Evolutionary conservation across 805 yeast genomes (phyloP).

Genomic region (Spathaspora arborariae): DNA sequence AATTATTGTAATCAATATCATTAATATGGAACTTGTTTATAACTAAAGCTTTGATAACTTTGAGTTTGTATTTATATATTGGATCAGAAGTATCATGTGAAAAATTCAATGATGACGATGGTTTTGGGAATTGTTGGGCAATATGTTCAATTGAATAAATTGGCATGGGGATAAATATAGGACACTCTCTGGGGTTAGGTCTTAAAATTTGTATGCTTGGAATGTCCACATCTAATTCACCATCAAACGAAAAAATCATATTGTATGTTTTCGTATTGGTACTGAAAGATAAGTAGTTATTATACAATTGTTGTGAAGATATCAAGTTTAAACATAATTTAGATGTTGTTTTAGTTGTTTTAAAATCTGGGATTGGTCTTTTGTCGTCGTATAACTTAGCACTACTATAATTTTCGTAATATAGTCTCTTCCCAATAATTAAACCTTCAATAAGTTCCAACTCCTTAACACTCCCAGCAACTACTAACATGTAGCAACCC

Average conservation of each 20-base stretch:
- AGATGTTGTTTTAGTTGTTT: constrained; percentile 11
- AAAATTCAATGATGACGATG: constrained; percentile 13
- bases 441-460: constrained; percentile 76
- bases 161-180: constrained; percentile 34
- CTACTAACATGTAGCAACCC: constrained; percentile 32
- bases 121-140: constrained; percentile 17
- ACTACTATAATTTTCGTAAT: constrained; percentile 66
- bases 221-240: constrained; percentile 24
- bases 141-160: constrained; percentile 32
- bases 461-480: constrained; percentile 63
- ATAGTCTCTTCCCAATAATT: constrained; percentile 65
- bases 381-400: constrained; percentile 48
- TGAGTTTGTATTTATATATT: constrained; percentile 29
- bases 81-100: constrained; percentile 16
- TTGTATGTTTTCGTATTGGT: constrained; percentile 17
- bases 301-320: constrained; percentile 32
- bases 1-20: constrained; percentile 12
- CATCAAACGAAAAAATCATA: constrained; percentile 35
- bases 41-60: constrained; percentile 24
- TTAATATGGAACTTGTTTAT: constrained; percentile 24
- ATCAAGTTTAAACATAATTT: constrained; percentile 22
- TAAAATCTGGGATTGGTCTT: constrained; percentile 10
- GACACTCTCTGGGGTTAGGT: constrained; percentile 17
- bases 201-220: constrained; percentile 36
- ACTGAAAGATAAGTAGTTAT: constrained; percentile 21